Conservation (phyloP, 805 yeast genomes). For the Priceomyces castillae region DNA sequence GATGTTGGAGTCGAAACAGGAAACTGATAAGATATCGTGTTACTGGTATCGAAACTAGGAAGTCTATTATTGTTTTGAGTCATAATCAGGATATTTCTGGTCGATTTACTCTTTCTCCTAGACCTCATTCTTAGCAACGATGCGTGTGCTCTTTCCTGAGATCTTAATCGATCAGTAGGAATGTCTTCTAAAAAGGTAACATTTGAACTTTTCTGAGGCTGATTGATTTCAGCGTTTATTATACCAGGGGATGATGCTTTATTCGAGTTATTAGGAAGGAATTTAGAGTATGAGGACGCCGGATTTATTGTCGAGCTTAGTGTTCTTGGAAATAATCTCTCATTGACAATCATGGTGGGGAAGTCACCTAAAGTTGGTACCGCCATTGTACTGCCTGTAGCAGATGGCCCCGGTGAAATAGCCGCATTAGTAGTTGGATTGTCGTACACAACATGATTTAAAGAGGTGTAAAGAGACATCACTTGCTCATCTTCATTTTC, state of each 20-base stretch:
- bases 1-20: constrained; percentile 23
- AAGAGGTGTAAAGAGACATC: constrained; percentile 61
- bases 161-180: constrained; percentile 34
- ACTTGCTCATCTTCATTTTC: constrained; percentile 64
- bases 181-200: constrained; percentile 22
- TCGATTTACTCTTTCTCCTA: constrained; percentile 51
- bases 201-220: constrained; percentile 1
- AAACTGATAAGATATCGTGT: constrained; percentile 6
- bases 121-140: constrained; percentile 59
- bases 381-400: constrained; percentile 15
- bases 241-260: background rate
- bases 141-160: constrained; percentile 64
- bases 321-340: constrained; percentile 25
- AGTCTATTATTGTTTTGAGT: constrained; percentile 20
- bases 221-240: background rate
- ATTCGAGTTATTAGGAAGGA: constrained; percentile 1
- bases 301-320: constrained; percentile 2
- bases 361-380: constrained; percentile 45
- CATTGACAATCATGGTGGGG: constrained; percentile 35
- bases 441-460: constrained; percentile 33
- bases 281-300: background rate
- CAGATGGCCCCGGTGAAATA: constrained; percentile 13
- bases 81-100: constrained; percentile 25
- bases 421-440: constrained; percentile 22
- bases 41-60: constrained; percentile 20